Conservation (phyloP, 1,284 basidiomycete genomes). For the Trichosporon asahii region DNA sequence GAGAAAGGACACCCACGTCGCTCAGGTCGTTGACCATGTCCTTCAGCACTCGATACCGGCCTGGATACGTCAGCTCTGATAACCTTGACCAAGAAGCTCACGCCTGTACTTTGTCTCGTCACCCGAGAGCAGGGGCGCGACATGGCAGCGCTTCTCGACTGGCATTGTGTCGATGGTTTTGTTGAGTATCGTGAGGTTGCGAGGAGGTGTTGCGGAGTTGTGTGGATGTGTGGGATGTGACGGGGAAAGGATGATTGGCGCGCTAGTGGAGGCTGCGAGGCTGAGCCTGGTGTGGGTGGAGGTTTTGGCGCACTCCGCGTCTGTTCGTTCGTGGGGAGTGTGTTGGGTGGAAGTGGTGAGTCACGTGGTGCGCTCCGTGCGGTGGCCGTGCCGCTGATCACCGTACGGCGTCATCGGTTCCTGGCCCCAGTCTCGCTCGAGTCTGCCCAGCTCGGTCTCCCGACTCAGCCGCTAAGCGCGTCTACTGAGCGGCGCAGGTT, state of each 20-base stretch:
- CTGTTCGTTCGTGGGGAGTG: neutral
- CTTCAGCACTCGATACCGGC: slow-evolving; percentile 29
- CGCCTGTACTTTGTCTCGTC: slow-evolving; percentile 27
- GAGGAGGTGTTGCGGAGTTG: neutral
- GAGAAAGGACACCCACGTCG: slow-evolving; percentile 23
- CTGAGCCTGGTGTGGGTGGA: too few species aligned
- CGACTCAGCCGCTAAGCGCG: neutral
- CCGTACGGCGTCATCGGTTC: neutral
- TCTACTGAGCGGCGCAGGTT: neutral
- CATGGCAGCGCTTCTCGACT: slow-evolving; percentile 60
- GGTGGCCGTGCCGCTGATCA: neutral
- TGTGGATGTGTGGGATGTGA: neutral
- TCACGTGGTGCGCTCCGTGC: neutral
- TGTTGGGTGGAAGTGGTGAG: neutral
- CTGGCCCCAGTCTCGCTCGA: too few species aligned
- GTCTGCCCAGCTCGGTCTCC: neutral
- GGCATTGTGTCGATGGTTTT: neutral
- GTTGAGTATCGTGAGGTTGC: neutral
- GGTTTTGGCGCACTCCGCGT: too few species aligned
- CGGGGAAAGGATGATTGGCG: neutral
- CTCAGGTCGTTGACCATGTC: slow-evolving; percentile 31
- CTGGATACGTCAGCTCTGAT: slow-evolving; percentile 19
- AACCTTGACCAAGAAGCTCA: neutral
- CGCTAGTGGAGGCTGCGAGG: neutral
- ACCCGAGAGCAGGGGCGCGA: slow-evolving; percentile 22